Percentiles rank a stretch among this genome's conserved stretches.
These are phyloP conservation scores for Cucumis sativus DNA, from an alignment of 306 rosid species.

Conservation along the genomic window DNA sequence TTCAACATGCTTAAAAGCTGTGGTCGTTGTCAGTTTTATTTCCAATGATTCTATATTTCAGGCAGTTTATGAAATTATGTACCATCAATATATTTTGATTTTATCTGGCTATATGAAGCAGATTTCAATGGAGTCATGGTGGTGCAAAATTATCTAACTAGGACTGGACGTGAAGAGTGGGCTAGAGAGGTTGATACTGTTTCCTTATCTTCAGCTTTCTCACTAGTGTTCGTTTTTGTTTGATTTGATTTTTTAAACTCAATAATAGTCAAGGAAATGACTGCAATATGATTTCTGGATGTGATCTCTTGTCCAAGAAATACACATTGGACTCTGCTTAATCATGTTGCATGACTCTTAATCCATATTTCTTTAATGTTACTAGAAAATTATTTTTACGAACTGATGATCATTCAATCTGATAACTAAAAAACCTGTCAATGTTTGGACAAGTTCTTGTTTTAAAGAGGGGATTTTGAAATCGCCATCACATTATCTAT, in stretches of 20 bases:
- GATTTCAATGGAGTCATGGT: constrained; percentile 89
- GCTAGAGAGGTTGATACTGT: constrained; percentile 54
- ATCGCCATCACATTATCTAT: not conserved
- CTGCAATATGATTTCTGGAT: not conserved
- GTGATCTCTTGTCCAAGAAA: not conserved
- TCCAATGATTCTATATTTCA: not conserved
- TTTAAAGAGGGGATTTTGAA: not conserved
- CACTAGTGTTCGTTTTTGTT: not conserved
- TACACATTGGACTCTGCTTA: not conserved
- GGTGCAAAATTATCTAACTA: constrained; percentile 70
- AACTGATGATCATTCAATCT: not conserved
- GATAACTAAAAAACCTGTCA: not conserved
- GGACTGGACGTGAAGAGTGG: constrained; percentile 85
- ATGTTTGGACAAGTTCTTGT: not conserved
- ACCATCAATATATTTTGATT: constrained; percentile 3
- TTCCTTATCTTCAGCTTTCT: constrained; percentile 3
- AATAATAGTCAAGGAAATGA: not conserved
- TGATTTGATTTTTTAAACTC: not conserved
- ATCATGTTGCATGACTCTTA: not conserved
- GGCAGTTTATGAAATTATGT: not conserved
- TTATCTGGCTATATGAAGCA: constrained; percentile 27
- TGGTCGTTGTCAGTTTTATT: not conserved
- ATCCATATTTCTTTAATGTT: not conserved
- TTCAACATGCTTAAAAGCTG: not conserved
- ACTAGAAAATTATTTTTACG: not conserved